Conservation (phyloP, 306 rosid species). For the Luffa acutangula region DNA sequence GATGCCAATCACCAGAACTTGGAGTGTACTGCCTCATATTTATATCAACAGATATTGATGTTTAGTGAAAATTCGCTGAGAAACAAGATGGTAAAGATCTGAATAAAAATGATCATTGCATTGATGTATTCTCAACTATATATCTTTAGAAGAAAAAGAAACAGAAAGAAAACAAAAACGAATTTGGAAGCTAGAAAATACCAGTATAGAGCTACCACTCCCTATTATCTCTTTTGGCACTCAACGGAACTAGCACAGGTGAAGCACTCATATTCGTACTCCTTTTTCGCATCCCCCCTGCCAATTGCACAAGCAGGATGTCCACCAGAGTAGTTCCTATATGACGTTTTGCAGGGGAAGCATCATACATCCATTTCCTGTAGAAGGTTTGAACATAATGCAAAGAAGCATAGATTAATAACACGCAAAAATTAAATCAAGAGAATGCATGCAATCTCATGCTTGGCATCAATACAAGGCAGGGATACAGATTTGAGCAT, state of each 20-base stretch:
- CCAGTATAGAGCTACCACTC: slow-evolving; percentile 20
- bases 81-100: not conserved
- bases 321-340: not conserved
- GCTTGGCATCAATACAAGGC: not conserved
- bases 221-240: slow-evolving; percentile 25
- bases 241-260: slow-evolving; percentile 20
- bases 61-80: slow-evolving; percentile 7
- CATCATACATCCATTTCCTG: slow-evolving; percentile 13
- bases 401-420: not conserved
- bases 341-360: not conserved
- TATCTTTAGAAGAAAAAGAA: not conserved
- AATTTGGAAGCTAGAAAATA: slow-evolving; percentile 12
- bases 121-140: slow-evolving; percentile 17
- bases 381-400: not conserved
- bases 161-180: not conserved
- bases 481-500: not conserved
- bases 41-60: slow-evolving; percentile 15
- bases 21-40: slow-evolving; percentile 9
- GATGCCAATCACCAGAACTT: not conserved
- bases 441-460: not conserved
- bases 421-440: not conserved
- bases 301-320: not conserved
- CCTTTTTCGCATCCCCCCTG: slow-evolving; percentile 1
- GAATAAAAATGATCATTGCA: slow-evolving; percentile 16
- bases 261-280: slow-evolving; percentile 23